Base-by-base conservation (phyloP, 768 basidiomycete genomes). In the Austroboletus eburneus region DNA sequence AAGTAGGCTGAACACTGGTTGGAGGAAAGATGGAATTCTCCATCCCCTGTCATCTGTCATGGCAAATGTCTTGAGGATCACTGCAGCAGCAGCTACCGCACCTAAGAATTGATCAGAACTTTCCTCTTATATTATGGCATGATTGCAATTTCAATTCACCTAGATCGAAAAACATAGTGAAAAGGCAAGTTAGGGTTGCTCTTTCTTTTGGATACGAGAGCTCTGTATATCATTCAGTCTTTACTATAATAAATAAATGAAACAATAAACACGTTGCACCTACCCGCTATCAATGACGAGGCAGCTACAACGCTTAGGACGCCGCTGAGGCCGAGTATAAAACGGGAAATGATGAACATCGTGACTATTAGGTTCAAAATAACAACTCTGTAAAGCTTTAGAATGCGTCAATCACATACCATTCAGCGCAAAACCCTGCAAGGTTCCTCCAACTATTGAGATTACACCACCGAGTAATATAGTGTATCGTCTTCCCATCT, bases 1-100 rank as follows among this genome's bases (percentile, higher is more conserved):
- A 18, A 83, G 62, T 10, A 70, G 25, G 48, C 74, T 33, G 12
- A 14, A 14, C 32, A 33, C 32, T 7, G 16, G 5, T 16, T 33
- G 32, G 12, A 33, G 16, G 32, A 27, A 17, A 41, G 48, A 49
- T 21, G 48, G 39, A 1, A 45, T 49, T 32, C 48, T 36, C 48
- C 48, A 49, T 8, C 25, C 48, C 43, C 43, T 40, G 5, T 45
- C 12, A 16, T 33, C 16, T 16, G 9, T 33, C 16, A 33, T 33
- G 16, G 12, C 32, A 16, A 33, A 33, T 16, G 32, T 33, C 16
- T 14, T 16, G 16, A 33, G 16, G 5, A 16, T 33, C 16, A 33
- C 5, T 4, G 9, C 12, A 33, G 32, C 32, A 4, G 32, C 32
- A 33, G 32, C 32, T 4, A 33, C 32, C 8, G 12, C 5, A 16